Evolutionary conservation across 2,329 filamentous ascomycete genomes (phyloP), one percentile per base, ranked within the genome.

Genomic region (Shiraia bambusicola): DNA sequence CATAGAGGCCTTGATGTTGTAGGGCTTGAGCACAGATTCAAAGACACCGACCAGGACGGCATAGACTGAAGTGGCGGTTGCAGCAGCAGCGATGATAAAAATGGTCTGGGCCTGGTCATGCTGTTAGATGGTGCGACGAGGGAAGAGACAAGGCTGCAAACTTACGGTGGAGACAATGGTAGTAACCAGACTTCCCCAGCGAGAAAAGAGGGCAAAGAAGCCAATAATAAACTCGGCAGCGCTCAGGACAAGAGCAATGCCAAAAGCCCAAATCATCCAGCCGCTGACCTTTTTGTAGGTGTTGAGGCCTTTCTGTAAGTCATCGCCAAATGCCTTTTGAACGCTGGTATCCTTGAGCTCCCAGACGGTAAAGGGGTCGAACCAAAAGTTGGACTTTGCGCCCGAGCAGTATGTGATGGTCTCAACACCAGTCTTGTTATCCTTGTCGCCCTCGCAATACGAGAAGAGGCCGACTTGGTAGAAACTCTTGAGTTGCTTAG

Each of bases 381-480:
- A 80, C 58, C 86, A 89, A 82, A 88, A 98, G 71, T 88, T 76
- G 57, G 84, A 83, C 66, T 84, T 74, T 40, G 83, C 77, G 55
- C 82, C 76, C 38, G 83, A 84, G 80, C 92, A 97, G 56, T 78
- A 71, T 30, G 70, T 71, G 53, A 78, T 69, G 12, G 69, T 67
- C 52, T 75, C 76, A 42, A 65, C 61, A 34, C 65, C 74, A 2
- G 46, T 44, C 50, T 76, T 75, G 49, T 77, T 75, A 57, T 76
- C 75, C 52, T 78, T 77, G 36, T 77, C 71, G 38, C 79, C 82
- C 42, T 76, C 74, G 79, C 93, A 97, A 79, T 90, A 95, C 65
- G 86, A 87, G 87, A 88, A 95, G 27, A 97, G 77, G 63, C 80
- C 82, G 63, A 97, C 77, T 47, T 87, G 80, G 79, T 96, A 97